Evolutionary conservation across 148 eudicot species (phyloP), one percentile per base, ranked within the genome.

Genomic region (Suaeda aralocaspica): DNA sequence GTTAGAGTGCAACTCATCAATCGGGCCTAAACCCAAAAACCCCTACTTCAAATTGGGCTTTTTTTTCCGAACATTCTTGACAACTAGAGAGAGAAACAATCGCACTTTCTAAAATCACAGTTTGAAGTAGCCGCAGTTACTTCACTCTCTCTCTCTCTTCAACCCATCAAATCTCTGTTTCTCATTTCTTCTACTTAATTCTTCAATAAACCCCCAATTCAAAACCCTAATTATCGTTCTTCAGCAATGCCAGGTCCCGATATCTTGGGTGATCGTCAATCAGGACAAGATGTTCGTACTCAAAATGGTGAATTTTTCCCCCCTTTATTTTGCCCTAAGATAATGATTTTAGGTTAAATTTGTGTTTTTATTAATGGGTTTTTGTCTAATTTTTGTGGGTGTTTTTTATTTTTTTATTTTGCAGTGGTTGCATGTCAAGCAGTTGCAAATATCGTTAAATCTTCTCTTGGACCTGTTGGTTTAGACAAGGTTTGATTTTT

Each of bases 391-490:
- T 45, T 34, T 21, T 16, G 15, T 22, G 15, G 49, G 2, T 59
- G 18, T 41, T 61, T 63, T 58, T 64, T 22, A 9, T 31, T 39
- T 21, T 41, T 61, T 63, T 58, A 59, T 22, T 12, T 31, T 39
- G 78, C 86, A 95, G 97, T 95, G 41, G 71, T 81, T 74, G 97
- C 97, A n/a, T 95, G 99, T 67, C 96, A 89, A 81, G 90, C 99
- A 19, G 76, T 91, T 4, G 87, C 96, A 2, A 91, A 95, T 56
- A 91, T 95, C 41, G 97, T 95, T 15, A 95, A 95, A 82, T 84
- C 99, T 10, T 91, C 99, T 6, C 96, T 95, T 58, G 99, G 99
- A 10, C 99, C 99, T 0, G 99, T 95, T 68, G 99, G 99, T 46
- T 90, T 95, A 2, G 99, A 91, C 80, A 95, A 91, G 99, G 99